phyloP scores from a whole-genome alignment of 176 grass and related monocot species.

The Dendrocalamus sinicus region DNA sequence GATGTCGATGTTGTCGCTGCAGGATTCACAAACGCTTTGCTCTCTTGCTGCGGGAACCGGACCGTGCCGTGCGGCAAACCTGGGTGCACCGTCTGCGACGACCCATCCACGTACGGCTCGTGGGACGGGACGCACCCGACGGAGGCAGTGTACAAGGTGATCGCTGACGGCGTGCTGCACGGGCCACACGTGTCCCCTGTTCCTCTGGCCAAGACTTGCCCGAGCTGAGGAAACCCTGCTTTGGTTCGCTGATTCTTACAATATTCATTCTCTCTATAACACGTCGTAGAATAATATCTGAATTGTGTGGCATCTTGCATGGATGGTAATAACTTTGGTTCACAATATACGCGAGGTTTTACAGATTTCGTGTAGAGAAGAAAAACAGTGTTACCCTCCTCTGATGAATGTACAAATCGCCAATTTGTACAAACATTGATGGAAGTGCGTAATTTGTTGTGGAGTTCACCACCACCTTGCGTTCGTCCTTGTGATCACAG shows the following conservation, averaged over 20 bases:
- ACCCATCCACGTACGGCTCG: slow-evolving; percentile 54
- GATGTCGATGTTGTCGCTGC: not conserved
- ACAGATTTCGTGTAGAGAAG: not conserved
- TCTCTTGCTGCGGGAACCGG: slow-evolving; percentile 56
- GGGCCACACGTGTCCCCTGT: slow-evolving; percentile 49
- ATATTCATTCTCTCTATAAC: not conserved
- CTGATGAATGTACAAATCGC: not conserved
- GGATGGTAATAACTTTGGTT: not conserved
- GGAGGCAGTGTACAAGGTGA: slow-evolving; percentile 64
- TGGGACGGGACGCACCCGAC: slow-evolving; percentile 76
- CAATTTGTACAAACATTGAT: not conserved
- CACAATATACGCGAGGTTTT: slow-evolving; percentile 7
- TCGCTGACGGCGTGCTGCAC: slow-evolving; percentile 57
- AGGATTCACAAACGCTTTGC: slow-evolving; percentile 51
- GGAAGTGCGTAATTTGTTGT: not conserved
- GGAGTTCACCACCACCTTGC: not conserved
- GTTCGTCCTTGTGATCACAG: slow-evolving; percentile 24
- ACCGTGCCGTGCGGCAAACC: slow-evolving; percentile 38
- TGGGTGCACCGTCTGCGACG: slow-evolving; percentile 46
- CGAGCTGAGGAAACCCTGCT: not conserved
- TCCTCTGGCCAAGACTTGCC: slow-evolving; percentile 46
- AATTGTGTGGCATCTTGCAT: not conserved
- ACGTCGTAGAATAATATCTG: not conserved
- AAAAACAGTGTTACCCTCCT: not conserved
- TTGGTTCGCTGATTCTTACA: too few relatives aligned